Evolutionary conservation across 345 rosid species (phyloP).

Genomic region (Arabidopsis suecica): DNA sequence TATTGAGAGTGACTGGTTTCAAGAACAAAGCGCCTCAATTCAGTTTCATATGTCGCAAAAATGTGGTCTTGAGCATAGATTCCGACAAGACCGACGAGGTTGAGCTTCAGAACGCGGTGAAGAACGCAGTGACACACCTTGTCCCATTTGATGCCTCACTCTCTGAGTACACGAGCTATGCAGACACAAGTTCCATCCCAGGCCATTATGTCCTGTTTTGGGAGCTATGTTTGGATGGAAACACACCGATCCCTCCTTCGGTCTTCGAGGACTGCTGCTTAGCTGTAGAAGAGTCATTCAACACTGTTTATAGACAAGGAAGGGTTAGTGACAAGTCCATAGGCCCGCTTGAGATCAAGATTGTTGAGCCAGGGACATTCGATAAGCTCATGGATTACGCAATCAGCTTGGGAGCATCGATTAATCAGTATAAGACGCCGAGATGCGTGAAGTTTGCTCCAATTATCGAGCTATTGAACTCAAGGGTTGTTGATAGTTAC

Average conservation of each 20-base stretch:
- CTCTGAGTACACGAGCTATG: conserved; percentile 89
- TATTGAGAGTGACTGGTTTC: conserved; percentile 89
- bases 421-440: conserved; percentile 95
- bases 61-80: conserved; percentile 89
- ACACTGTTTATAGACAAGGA: conserved; percentile 93
- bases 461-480: conserved; percentile 81
- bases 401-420: conserved; percentile 89
- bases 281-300: conserved; percentile 81
- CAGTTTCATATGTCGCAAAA: conserved; percentile 93
- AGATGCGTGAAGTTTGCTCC: conserved; percentile 95
- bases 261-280: conserved; percentile 92
- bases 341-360: conserved; percentile 90
- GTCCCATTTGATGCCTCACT: conserved; percentile 74
- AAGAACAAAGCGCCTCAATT: conserved; percentile 96
- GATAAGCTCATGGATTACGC: conserved; percentile 99
- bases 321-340: conserved; percentile 86
- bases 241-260: conserved; percentile 86
- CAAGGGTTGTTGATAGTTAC: conserved; percentile 67
- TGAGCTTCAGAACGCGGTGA: conserved; percentile 90
- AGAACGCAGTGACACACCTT: conserved; percentile 81
- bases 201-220: conserved; percentile 93
- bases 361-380: conserved; percentile 88
- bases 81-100: conserved; percentile 97
- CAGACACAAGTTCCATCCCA: conserved; percentile 73
- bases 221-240: conserved; percentile 75